These are phyloP conservation scores for Kodamaea hsintzibuensis DNA, from an alignment of 805 yeast species.

Conservation along the genomic window DNA sequence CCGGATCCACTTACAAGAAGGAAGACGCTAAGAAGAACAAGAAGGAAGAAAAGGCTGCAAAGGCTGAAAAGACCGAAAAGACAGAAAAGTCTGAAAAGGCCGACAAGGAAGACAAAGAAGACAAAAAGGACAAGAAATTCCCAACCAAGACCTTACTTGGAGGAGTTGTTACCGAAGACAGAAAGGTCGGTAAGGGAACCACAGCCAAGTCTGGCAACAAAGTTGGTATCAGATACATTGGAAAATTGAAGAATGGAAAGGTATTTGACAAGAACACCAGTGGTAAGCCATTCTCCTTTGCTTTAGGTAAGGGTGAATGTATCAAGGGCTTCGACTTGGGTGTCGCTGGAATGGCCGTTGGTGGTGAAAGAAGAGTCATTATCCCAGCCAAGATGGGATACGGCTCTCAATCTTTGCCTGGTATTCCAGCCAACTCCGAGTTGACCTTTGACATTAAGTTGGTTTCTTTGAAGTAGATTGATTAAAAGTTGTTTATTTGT, in stretches of 20 bases:
- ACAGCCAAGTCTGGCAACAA: conserved; percentile 84
- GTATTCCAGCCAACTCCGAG: conserved; percentile 97
- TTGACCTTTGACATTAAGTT: conserved; percentile 95
- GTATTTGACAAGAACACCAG: conserved; percentile 95
- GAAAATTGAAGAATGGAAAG: conserved; percentile 95
- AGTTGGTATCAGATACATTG: conserved; percentile 96
- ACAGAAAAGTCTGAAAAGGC: conserved; percentile 20
- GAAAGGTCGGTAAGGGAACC: conserved; percentile 85
- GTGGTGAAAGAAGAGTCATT: conserved; percentile 97
- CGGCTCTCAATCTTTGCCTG: conserved; percentile 92
- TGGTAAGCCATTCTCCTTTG: conserved; percentile 93
- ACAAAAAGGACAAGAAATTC: conserved; percentile 48
- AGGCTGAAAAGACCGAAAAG: conserved; percentile 26
- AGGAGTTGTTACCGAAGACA: conserved; percentile 92
- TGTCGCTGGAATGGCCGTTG: conserved; percentile 97
- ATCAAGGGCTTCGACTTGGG: conserved; percentile 99
- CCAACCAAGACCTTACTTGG: conserved; percentile 83
- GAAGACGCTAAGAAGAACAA: conserved; percentile 21
- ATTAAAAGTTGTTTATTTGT: not conserved
- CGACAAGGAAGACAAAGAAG: conserved; percentile 17
- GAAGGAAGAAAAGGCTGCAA: conserved; percentile 16
- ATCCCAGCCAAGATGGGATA: conserved; percentile 97
- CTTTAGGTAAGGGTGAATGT: conserved; percentile 95
- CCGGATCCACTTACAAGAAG: conserved; percentile 45
- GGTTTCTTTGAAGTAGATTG: conserved; percentile 84